Evolutionary conservation across 129 eudicot genomes (phyloP).

Genomic region (Pseudognaphalium luteoalbum): DNA sequence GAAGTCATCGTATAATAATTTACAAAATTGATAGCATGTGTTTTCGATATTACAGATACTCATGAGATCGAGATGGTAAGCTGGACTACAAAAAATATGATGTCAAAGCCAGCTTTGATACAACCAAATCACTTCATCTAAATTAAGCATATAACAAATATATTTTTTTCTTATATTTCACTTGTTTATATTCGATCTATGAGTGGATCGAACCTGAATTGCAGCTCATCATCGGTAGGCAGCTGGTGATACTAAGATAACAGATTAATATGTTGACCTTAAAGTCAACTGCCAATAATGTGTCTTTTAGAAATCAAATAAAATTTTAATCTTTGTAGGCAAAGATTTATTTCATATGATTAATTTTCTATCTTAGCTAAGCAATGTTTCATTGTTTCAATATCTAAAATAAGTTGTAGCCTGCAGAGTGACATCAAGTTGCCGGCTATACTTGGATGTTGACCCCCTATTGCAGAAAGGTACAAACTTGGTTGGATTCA

Average conservation of each 20-base stretch:
- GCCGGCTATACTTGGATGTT: constrained; percentile 32
- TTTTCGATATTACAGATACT: constrained; percentile 10
- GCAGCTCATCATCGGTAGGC: constrained; percentile 17
- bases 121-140: not conserved
- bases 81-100: constrained; percentile 9
- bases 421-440: constrained; percentile 48
- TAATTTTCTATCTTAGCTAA: constrained; percentile 33
- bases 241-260: constrained; percentile 20
- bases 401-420: constrained; percentile 33
- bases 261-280: constrained; percentile 19
- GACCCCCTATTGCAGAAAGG: constrained; percentile 20
- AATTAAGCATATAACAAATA: constrained; percentile 10
- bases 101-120: constrained; percentile 29
- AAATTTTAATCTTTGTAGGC: constrained; percentile 1
- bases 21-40: not conserved
- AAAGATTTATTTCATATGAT: constrained; percentile 14
- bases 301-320: constrained; percentile 7
- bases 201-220: constrained; percentile 20
- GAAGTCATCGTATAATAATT: not conserved
- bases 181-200: constrained; percentile 11
- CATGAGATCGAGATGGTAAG: constrained; percentile 2
- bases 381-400: constrained; percentile 35
- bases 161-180: not conserved
- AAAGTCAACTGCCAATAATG: constrained; percentile 25
- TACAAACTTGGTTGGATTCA: constrained; percentile 21